These are phyloP conservation scores for Oryza meyeriana DNA, from an alignment of 176 grass and related monocot genomes.

Conservation along the genomic window DNA sequence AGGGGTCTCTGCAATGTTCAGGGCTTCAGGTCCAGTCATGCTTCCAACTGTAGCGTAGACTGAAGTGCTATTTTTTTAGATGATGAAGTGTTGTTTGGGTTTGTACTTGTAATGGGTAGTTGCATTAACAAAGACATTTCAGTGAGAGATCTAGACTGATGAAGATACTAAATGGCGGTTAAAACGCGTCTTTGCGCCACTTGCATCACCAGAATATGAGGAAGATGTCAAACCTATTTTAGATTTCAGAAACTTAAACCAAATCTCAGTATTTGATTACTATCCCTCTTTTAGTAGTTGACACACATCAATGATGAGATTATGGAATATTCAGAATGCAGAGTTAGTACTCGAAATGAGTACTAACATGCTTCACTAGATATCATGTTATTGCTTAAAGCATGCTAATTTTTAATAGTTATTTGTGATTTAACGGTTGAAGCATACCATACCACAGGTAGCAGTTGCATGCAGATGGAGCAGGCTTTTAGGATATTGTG, in stretches of 20 bases:
- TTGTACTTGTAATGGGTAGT: background rate
- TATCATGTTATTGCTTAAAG: background rate
- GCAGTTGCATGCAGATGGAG: background rate
- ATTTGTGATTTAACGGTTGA: background rate
- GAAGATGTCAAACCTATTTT: background rate
- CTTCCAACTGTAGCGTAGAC: background rate
- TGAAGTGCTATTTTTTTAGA: background rate
- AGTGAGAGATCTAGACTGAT: background rate
- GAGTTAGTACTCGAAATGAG: background rate
- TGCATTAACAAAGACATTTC: conserved; percentile 15
- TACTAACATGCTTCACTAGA: background rate
- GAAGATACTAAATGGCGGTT: conserved; percentile 2
- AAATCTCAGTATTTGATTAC: background rate
- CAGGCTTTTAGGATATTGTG: background rate
- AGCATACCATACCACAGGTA: background rate
- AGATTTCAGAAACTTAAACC: conserved; percentile 16
- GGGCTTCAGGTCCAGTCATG: background rate
- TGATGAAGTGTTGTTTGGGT: background rate
- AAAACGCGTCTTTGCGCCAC: conserved; percentile 32
- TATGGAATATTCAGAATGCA: background rate
- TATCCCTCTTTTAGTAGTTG: background rate
- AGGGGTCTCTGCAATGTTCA: background rate
- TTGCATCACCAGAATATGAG: background rate
- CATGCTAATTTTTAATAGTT: background rate
- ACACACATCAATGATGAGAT: background rate